phyloP scores from a whole-genome alignment of 2,329 filamentous ascomycete genomes.

The Parastagonospora nodorum region DNA sequence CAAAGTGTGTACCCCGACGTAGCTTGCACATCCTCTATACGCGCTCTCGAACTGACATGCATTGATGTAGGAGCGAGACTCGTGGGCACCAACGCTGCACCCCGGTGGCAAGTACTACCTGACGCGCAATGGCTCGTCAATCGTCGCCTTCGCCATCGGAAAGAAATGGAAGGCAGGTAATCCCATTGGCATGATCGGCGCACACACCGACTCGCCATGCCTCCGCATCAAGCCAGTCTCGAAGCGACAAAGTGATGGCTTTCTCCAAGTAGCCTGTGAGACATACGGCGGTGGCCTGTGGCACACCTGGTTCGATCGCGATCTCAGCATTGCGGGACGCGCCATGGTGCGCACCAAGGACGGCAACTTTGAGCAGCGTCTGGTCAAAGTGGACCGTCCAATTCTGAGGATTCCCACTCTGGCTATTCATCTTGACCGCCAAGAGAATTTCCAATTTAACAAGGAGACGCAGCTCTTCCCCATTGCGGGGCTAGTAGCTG shows the following conservation, averaged over 20 bases:
- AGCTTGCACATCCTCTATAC: neutral
- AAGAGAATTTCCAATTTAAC: conserved; percentile 87
- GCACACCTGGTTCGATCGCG: conserved; percentile 98
- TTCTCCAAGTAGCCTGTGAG: conserved; percentile 93
- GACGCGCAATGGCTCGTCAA: conserved; percentile 89
- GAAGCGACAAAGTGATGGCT: conserved; percentile 84
- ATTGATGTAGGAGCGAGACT: conserved; percentile 73
- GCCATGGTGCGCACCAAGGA: conserved; percentile 77
- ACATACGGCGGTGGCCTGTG: conserved; percentile 96
- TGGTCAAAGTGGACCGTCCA: conserved; percentile 89
- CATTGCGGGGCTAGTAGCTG: conserved; percentile 83
- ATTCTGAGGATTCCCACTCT: conserved; percentile 91
- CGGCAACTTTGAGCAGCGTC: conserved; percentile 77
- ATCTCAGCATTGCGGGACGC: conserved; percentile 86
- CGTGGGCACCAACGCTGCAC: conserved; percentile 78
- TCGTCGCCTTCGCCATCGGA: conserved; percentile 91
- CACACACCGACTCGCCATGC: conserved; percentile 93
- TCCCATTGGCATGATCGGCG: conserved; percentile 88
- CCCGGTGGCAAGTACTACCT: conserved; percentile 96
- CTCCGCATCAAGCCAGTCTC: conserved; percentile 93
- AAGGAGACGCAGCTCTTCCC: conserved; percentile 97
- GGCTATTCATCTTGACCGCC: conserved; percentile 90
- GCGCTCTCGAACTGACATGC: neutral
- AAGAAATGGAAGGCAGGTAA: conserved; percentile 90
- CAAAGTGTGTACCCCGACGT: conserved; percentile 55